A percentile compares a stretch with the other conserved stretches of the same genome.
Conservation (phyloP, 805 yeast genomes). For the Ogataea sp. region DNA sequence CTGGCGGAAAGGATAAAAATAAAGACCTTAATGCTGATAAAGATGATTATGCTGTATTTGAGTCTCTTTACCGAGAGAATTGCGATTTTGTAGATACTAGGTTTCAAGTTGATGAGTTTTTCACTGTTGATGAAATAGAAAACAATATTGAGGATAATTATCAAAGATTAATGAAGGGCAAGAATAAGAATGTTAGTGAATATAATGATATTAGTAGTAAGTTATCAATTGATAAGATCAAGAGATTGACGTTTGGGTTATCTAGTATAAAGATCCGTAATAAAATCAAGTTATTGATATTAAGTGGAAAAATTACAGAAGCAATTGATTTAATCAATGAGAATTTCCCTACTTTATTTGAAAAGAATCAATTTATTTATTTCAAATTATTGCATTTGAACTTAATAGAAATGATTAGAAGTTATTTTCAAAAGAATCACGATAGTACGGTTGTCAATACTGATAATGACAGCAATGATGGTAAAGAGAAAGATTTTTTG, state of each 20-base stretch:
- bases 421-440: conserved; percentile 28
- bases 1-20: conserved; percentile 6
- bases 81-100: conserved; percentile 1
- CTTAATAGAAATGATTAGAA: conserved; percentile 72
- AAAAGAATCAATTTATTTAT: conserved; percentile 54
- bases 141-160: conserved; percentile 8
- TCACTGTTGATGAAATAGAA: conserved; percentile 7
- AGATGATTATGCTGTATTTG: neutral
- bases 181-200: neutral
- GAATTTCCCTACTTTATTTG: conserved; percentile 57
- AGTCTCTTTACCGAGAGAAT: too few relatives aligned
- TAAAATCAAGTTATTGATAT: conserved; percentile 43
- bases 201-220: neutral
- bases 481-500: conserved; percentile 40
- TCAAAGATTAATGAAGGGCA: conserved; percentile 3
- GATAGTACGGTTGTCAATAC: neutral
- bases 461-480: conserved; percentile 4
- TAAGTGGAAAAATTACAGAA: conserved; percentile 50
- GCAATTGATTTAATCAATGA: conserved; percentile 53
- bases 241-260: conserved; percentile 28
- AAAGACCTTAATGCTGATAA: conserved; percentile 1
- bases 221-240: conserved; percentile 8
- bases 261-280: conserved; percentile 45
- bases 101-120: conserved; percentile 5
- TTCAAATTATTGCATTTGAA: conserved; percentile 67